These are phyloP conservation scores for Neonectria punicea DNA, from an alignment of 2,329 filamentous ascomycete genomes.

Conservation along the genomic window DNA sequence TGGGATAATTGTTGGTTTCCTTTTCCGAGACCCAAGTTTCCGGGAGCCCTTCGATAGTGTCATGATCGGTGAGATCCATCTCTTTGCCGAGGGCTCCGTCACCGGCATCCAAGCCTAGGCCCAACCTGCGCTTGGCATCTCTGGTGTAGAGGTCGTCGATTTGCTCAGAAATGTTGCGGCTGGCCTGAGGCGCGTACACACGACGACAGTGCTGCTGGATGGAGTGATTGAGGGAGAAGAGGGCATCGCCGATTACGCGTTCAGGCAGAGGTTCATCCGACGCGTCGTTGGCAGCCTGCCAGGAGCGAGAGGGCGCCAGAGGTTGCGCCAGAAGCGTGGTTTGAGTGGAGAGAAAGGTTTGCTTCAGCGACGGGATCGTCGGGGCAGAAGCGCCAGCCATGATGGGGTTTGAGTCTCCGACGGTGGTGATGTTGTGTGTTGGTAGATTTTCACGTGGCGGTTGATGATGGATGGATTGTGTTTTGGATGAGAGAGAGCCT, in stretches of 20 bases:
- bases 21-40: conserved; percentile 57
- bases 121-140: conserved; percentile 53
- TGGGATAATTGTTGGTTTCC: conserved; percentile 50
- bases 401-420: not conserved
- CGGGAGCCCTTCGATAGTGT: conserved; percentile 59
- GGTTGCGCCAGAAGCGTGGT: conserved; percentile 71
- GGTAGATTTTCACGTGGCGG: not conserved
- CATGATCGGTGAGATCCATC: conserved; percentile 56
- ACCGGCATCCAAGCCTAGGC: conserved; percentile 46
- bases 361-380: conserved; percentile 71
- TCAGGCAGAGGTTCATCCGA: conserved; percentile 55
- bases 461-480: not conserved
- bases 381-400: conserved; percentile 48
- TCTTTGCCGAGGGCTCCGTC: conserved; percentile 51
- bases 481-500: not conserved
- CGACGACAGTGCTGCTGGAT: conserved; percentile 73
- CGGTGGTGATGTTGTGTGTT: not conserved
- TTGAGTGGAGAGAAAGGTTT: conserved; percentile 70
- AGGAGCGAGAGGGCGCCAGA: conserved; percentile 64
- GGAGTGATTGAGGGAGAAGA: conserved; percentile 68
- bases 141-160: conserved; percentile 72
- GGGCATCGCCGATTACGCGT: conserved; percentile 65
- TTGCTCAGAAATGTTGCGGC: conserved; percentile 77
- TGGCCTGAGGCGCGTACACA: conserved; percentile 75
- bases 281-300: conserved; percentile 60